Conservation (phyloP, 805 yeast species). For the Pichia occidentalis region DNA sequence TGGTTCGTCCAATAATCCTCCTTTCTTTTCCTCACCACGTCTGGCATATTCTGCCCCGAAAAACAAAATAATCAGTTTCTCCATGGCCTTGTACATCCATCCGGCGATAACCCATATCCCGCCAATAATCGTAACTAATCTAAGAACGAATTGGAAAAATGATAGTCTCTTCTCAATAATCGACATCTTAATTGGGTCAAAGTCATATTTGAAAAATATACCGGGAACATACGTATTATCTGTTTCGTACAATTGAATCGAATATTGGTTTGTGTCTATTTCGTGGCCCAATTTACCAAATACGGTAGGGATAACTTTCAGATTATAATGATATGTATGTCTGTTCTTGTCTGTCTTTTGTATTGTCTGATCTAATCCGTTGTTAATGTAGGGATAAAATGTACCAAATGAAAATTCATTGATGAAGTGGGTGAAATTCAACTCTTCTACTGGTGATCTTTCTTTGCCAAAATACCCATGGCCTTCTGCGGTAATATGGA, state of each 20-base stretch:
- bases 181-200: slow-evolving; percentile 75
- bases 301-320: slow-evolving; percentile 79
- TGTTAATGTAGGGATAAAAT: slow-evolving; percentile 76
- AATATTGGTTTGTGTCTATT: slow-evolving; percentile 80
- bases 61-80: slow-evolving; percentile 41
- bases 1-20: slow-evolving; percentile 26
- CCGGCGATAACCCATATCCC: slow-evolving; percentile 68
- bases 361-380: slow-evolving; percentile 80
- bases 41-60: slow-evolving; percentile 54
- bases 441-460: slow-evolving; percentile 39
- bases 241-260: slow-evolving; percentile 45
- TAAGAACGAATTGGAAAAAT: slow-evolving; percentile 69
- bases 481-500: slow-evolving; percentile 78
- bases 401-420: slow-evolving; percentile 88
- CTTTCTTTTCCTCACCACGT: slow-evolving; percentile 41
- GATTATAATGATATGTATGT: slow-evolving; percentile 55
- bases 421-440: slow-evolving; percentile 80
- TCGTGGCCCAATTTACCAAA: slow-evolving; percentile 64
- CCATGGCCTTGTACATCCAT: slow-evolving; percentile 55
- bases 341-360: slow-evolving; percentile 43
- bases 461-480: slow-evolving; percentile 42
- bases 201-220: slow-evolving; percentile 74
- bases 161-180: slow-evolving; percentile 68
- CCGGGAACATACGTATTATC: slow-evolving; percentile 51
- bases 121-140: slow-evolving; percentile 75